Conservation (phyloP, 495 filamentous ascomycete genomes). For the Tuber melanosporum region DNA sequence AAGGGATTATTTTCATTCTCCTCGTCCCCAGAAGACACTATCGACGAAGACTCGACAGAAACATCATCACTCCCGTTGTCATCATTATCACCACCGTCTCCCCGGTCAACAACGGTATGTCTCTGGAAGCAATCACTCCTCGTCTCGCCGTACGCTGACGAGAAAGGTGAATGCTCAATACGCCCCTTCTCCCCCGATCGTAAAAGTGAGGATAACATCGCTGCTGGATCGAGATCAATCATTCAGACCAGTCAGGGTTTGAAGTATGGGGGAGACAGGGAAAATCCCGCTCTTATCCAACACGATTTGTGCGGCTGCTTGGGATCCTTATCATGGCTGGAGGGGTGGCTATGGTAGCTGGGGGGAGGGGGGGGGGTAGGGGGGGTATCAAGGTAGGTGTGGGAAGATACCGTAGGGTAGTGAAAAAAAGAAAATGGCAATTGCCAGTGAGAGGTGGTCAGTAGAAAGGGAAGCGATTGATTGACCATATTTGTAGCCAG, state of each 20-base stretch:
- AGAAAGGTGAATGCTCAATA: slow-evolving; percentile 49
- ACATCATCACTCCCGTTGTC: slow-evolving; percentile 2
- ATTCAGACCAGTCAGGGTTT: slow-evolving; percentile 1
- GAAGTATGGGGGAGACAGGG: not conserved
- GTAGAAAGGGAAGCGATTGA: not conserved
- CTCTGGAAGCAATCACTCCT: slow-evolving; percentile 25
- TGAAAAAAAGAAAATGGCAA: not conserved
- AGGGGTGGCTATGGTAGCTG: not conserved
- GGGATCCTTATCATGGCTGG: slow-evolving; percentile 1
- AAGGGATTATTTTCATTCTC: slow-evolving; percentile 55
- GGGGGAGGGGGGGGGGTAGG: not conserved
- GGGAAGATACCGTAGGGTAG: not conserved
- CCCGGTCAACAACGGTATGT: not conserved
- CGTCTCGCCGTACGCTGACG: slow-evolving; percentile 44
- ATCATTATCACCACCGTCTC: not conserved
- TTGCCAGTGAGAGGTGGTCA: not conserved
- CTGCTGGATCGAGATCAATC: slow-evolving; percentile 8
- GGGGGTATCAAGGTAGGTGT: not conserved
- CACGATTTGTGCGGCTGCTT: not conserved
- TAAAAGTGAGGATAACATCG: slow-evolving; percentile 49
- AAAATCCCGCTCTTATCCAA: not conserved
- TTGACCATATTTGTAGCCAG: not conserved
- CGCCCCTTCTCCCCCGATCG: slow-evolving; percentile 44
- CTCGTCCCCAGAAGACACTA: slow-evolving; percentile 49
- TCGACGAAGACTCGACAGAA: slow-evolving; percentile 9